phyloP scores from a whole-genome alignment of 2,329 filamentous ascomycete genomes.

The Fusarium transvaalense region DNA sequence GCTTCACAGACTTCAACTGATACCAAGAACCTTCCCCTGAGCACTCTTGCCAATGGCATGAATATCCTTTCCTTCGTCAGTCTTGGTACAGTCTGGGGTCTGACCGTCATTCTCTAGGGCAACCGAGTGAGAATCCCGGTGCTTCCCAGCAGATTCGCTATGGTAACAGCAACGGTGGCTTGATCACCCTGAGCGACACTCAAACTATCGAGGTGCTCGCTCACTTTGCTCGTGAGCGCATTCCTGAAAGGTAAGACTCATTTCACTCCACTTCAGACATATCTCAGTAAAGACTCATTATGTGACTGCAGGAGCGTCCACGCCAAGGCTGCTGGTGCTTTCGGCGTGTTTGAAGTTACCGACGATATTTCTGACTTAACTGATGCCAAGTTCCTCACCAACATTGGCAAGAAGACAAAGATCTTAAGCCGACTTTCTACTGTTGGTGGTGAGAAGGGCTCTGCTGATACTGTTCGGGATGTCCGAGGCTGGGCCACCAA shows the following conservation, averaged over 20 bases:
- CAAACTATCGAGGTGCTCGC: slow-evolving; percentile 68
- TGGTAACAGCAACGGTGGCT: slow-evolving; percentile 51
- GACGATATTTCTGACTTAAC: slow-evolving; percentile 26
- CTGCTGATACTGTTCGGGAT: slow-evolving; percentile 74
- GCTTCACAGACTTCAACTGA: too few relatives aligned
- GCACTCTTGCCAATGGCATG: too few relatives aligned
- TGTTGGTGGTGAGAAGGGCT: slow-evolving; percentile 74
- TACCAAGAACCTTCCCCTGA: too few relatives aligned
- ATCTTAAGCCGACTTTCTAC: slow-evolving; percentile 14
- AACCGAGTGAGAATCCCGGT: slow-evolving; percentile 44
- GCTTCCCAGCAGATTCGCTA: slow-evolving; percentile 43
- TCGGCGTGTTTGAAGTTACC: slow-evolving; percentile 26
- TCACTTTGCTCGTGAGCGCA: slow-evolving; percentile 70
- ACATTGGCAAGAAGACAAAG: slow-evolving; percentile 21
- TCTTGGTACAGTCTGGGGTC: too few relatives aligned
- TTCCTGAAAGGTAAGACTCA: slow-evolving; percentile 66
- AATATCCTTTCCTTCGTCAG: too few relatives aligned
- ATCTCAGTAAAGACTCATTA: too few relatives aligned
- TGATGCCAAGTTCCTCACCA: slow-evolving; percentile 20
- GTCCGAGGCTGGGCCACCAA: slow-evolving; percentile 70
- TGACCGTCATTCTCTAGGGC: too few relatives aligned
- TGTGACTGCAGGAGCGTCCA: slow-evolving; percentile 25
- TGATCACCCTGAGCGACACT: slow-evolving; percentile 63
- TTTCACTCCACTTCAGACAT: too few relatives aligned
- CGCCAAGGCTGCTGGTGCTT: slow-evolving; percentile 27